phyloP scores from a whole-genome alignment of 352 stramenopile species.

The Globisporangium apiculatum region DNA sequence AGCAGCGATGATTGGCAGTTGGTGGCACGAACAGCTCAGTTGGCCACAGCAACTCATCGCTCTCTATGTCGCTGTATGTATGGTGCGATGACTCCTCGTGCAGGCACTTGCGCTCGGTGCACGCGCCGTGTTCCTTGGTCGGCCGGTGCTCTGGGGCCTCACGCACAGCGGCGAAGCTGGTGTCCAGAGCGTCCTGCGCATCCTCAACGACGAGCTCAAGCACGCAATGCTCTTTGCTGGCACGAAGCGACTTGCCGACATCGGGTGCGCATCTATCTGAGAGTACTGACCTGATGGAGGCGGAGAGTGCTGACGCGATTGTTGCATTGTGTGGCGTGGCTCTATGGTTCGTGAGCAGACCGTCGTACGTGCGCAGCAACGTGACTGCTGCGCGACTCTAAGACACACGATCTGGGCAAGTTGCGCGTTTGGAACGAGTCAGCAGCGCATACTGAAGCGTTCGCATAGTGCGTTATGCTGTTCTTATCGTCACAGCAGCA shows the following conservation, averaged over 20 bases:
- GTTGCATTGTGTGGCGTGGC: not conserved
- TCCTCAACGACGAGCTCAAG: constrained; percentile 90
- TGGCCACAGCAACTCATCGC: not conserved
- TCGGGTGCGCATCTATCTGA: constrained; percentile 32
- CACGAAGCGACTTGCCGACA: constrained; percentile 58
- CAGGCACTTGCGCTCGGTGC: constrained; percentile 89
- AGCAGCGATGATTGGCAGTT: not conserved
- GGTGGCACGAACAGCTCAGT: too few species aligned
- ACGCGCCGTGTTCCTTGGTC: constrained; percentile 92
- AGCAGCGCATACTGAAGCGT: not conserved
- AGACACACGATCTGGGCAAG: not conserved
- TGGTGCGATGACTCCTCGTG: not conserved
- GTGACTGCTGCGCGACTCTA: constrained; percentile 11
- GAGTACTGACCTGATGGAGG: not conserved
- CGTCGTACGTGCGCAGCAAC: constrained; percentile 26
- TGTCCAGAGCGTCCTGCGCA: constrained; percentile 83
- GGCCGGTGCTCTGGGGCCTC: constrained; percentile 93
- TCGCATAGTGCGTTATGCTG: too few species aligned
- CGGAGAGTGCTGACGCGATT: not conserved
- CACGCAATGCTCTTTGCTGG: constrained; percentile 89
- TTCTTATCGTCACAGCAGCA: too few species aligned
- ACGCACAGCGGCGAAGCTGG: constrained; percentile 84
- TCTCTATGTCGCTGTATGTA: constrained; percentile 7
- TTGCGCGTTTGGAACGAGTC: not conserved
- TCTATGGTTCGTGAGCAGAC: constrained; percentile 7